Base-by-base conservation (phyloP, 352 stramenopile genomes). In the Aphanomyces invadans region DNA sequence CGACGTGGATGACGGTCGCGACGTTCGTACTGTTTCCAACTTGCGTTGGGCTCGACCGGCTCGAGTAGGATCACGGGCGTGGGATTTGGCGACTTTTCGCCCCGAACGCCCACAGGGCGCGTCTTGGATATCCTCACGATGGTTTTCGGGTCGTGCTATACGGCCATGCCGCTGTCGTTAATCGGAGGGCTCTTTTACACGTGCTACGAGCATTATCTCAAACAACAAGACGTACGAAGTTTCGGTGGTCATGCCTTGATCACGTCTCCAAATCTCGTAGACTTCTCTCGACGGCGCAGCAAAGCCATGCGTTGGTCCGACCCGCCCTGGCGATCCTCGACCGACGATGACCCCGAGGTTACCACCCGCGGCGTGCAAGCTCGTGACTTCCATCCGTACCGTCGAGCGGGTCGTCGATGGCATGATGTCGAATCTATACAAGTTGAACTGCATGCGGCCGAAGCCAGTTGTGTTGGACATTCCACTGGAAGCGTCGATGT, bases 171-270 rank as follows among this genome's bases (percentile, higher is more conserved):
- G 15, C 60, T 92, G 25, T 87, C 79, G 3, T 68, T 92, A 5
- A 80, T 92, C 12, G 83, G 83, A 12, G 77, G 69, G 17, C 80
- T 89, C 48, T 92, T 90, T 53, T 87, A 86, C 66, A 70, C 71
- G 4, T 68, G 86, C 7, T 92, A 92, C 60, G 19, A 31, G 9
- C 36, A 67, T 9, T 67, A 56, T 39, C 4, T 67, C 10, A 54
- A n/a, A 10, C 10, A 67, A n/a, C n/a, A 28, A 36, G 21, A 26
- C n/a, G 53, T 38, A 42, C 25, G 36, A n/a, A n/a, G n/a, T n/a
- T n/a, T n/a, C n/a, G n/a, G n/a, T n/a, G n/a, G n/a, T n/a, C n/a
- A n/a, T n/a, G n/a, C n/a, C n/a, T n/a, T n/a, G n/a, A n/a, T n/a
- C n/a, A n/a, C n/a, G n/a, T n/a, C n/a, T n/a, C n/a, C n/a, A n/a